phyloP scores from a whole-genome alignment of 305 asterid species.

The Fraxinus sp. region DNA sequence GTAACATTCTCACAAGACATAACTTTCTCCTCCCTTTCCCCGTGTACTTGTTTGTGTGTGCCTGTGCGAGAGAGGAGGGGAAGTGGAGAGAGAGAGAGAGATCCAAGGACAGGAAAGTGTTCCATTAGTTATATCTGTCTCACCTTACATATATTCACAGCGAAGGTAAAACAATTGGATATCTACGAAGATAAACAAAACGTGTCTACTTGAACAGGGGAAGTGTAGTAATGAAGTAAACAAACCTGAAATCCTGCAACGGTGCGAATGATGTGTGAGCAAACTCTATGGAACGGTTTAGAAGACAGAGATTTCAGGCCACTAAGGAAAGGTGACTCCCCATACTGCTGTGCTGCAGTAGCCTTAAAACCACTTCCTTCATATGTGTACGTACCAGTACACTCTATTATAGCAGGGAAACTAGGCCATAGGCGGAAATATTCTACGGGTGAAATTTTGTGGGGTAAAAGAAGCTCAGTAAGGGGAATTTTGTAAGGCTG shows the following conservation, averaged over 20 bases:
- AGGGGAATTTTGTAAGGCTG: constrained; percentile 93
- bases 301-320: constrained; percentile 81
- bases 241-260: constrained; percentile 95
- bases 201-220: neutral
- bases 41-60: neutral
- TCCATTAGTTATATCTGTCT: neutral
- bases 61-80: neutral
- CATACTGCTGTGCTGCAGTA: constrained; percentile 92
- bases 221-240: constrained; percentile 6
- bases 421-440: constrained; percentile 93
- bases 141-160: neutral
- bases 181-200: neutral
- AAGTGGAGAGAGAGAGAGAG: neutral
- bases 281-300: constrained; percentile 89
- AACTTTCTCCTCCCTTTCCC: neutral
- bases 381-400: constrained; percentile 75
- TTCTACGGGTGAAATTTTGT: constrained; percentile 88
- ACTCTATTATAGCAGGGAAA: constrained; percentile 85
- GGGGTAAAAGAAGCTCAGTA: constrained; percentile 87
- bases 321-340: constrained; percentile 84
- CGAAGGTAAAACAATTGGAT: neutral
- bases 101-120: neutral
- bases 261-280: constrained; percentile 90
- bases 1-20: neutral
- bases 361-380: constrained; percentile 97